Evolutionary conservation across 139 green algal species (phyloP), one percentile per base, ranked within the genome.

Genomic region (Chlamydomonas asymmetrica): DNA sequence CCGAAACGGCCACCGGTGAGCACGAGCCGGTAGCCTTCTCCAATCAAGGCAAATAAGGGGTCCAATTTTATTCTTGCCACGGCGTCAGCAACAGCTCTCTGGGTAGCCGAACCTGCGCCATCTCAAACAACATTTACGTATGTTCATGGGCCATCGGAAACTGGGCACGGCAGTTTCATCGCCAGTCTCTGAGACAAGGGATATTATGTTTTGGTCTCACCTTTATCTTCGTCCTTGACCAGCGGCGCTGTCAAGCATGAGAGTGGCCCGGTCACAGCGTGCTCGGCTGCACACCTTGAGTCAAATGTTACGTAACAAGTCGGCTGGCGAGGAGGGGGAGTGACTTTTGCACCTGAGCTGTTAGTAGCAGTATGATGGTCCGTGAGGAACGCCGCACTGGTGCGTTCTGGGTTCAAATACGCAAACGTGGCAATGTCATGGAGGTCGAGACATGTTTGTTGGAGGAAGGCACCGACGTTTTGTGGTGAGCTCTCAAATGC

Each of bases 1-100:
- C 78, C 78, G 59, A 79, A 78, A 35, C 66, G 60, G 40, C 62
- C 40, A 23, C 78, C 78, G 0, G 64, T 72, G 41, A 75, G 37
- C 5, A 84, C 79, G 40, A 77, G 57, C 57, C 69, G 68, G 57
- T 63, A 77, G 59, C 71, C 71, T 59, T 77, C 59, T 29, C 32
- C n/a, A 3, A 13, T 5, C n/a, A 29, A 10, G 54, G 13, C 3
- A 4, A 20, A 29, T 25, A 4, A 10, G 16, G 10, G 45, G 45
- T 52, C 45, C 10, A 16, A 16, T 16, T 25, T 52, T 16, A 52
- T 52, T 10, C 10, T 10, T 10, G 10, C 45, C 10, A 52, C 10
- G 16, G 10, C 10, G 45, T 16, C 45, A 16, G 45, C 10, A 25
- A 25, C 45, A 52, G 45, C 16, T 25, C 45, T 52, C 45, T 25